Percentiles rank a stretch among this genome's conserved stretches.
These are phyloP conservation scores for Penicillium pulvis DNA, from an alignment of 495 filamentous ascomycete genomes.

Conservation along the genomic window DNA sequence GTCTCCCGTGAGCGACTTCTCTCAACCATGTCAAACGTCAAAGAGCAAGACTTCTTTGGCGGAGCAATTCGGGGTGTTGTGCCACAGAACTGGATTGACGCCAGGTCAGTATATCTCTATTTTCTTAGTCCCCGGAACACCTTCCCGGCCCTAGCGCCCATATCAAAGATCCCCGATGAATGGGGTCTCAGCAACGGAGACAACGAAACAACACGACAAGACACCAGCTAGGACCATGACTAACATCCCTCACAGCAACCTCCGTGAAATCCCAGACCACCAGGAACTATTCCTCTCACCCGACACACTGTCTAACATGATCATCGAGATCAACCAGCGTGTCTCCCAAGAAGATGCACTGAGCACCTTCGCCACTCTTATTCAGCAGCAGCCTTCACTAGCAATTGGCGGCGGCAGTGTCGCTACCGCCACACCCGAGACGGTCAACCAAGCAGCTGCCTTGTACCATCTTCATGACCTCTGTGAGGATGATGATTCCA, in stretches of 20 bases:
- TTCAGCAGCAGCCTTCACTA: constrained; percentile 24
- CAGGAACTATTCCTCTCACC: constrained; percentile 90
- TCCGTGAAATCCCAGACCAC: constrained; percentile 90
- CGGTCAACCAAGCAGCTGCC: constrained; percentile 66
- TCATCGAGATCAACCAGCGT: constrained; percentile 84
- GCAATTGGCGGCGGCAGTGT: constrained; percentile 30
- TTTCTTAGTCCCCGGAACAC: background rate
- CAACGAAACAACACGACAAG: background rate
- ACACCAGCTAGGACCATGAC: constrained; percentile 11
- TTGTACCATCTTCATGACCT: constrained; percentile 78
- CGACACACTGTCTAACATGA: constrained; percentile 76
- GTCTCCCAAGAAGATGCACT: constrained; percentile 48
- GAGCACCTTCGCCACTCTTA: constrained; percentile 28
- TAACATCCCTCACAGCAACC: constrained; percentile 53
- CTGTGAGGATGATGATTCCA: constrained; percentile 57
- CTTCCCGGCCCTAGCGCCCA: too few relatives aligned
- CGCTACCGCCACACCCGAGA: constrained; percentile 25
- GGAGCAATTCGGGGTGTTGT: constrained; percentile 75
- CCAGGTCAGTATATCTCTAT: constrained; percentile 59
- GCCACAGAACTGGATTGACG: constrained; percentile 74
- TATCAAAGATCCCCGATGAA: background rate
- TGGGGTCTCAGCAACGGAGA: background rate
- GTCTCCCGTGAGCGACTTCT: background rate
- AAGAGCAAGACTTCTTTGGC: constrained; percentile 70
- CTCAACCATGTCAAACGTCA: constrained; percentile 50